Base-by-base conservation (phyloP, 148 eudicot species). In the Chenopodium berlandieri region DNA sequence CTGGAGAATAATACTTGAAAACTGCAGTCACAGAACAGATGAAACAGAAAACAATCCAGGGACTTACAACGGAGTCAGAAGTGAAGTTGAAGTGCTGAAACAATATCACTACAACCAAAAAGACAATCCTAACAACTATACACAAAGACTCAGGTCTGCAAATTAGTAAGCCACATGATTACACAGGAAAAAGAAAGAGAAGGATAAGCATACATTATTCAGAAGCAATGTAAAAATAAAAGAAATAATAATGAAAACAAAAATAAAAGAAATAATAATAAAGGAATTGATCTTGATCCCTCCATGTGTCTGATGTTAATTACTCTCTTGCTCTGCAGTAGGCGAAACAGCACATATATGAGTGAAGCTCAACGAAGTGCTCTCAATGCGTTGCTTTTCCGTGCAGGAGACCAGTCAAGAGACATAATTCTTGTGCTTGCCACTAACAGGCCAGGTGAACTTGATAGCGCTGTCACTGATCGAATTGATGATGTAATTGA, bases 351-450 rank as follows among this genome's bases (percentile, higher is more conserved):
- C 91, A 91, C 84, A 3, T 87, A 91, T 85, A 96, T 94, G 98
- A 96, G 99, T 83, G 99, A 96, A 91, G 91, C 99, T 67, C 99
- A 96, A 69, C 82, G 97, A 82, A 96, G 98, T 82, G 99, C 99
- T 27, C 87, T 96, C 40, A 94, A 94, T 71, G 98, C 99, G 22
- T 84, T 96, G 84, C 97, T 96, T 71, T 96, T 88, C 86, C 88
- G 98, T 56, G 94, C 98, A 0, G 99, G 99, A 54, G 99, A 96
- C 87, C 99, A 96, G 77, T 96, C 99, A 64, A 87, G 97, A 85
- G 99, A 96, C 73, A 88, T 92, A 44, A 98, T 94, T 52, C 99
- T 96, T n/a, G 99, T 96, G 68, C 94, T 96, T 11, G 98, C 97
- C 70, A 96, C 98, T 56, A 96, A 96, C 84, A 87, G 98, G 69